Base-by-base conservation (phyloP, 2,329 filamentous ascomycete species). In the Proliferodiscus dingleyae region DNA sequence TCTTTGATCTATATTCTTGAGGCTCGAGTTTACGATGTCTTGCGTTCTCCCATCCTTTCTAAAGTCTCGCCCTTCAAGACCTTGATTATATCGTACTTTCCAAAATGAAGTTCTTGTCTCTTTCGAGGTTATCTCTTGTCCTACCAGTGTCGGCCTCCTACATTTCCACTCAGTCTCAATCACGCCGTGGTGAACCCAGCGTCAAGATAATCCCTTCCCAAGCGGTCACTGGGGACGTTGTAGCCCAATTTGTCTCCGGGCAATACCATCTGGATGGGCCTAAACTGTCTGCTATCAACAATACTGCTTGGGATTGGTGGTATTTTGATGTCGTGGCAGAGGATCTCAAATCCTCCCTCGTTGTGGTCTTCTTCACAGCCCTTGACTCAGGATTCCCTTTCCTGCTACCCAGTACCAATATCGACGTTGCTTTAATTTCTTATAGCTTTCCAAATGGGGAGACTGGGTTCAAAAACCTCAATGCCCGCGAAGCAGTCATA, bases 241-340 rank as follows among this genome's bases (percentile, higher is more conserved):
- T 24, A n/a, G 90, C 91, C 78, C 97, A 97, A 77, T 97, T 97
- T 75, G 96, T 97, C 66, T 96, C 40, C 11, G 19, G 33, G 6
- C 28, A 22, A 11, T 33, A 32, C 21, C 28, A 36, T 16, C 26
- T 57, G 5, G 56, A 59, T 26, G 46, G 43, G 4, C 53, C 56
- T 13, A 38, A 57, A 37, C 16, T 59, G 7, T 51, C 50, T 16
- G 39, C 49, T 2, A 28, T 53, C 38, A 59, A 59, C 33, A 39
- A 10, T 13, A 46, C 46, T 9, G 45, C 49, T 4, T 56, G 36
- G 24, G 53, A 57, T 52, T 68, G 66, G 65, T 69, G 67, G 67
- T 68, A 67, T 47, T 69, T 69, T 36, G 65, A 70, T 46, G 64
- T 54, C 18, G 57, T 69, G 9, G 58, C 65, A 1, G 38, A 49